Percentiles rank a stretch among this genome's conserved stretches.
Evolutionary conservation across 768 basidiomycete genomes (phyloP).

Genomic region (Podaxis pistillaris): DNA sequence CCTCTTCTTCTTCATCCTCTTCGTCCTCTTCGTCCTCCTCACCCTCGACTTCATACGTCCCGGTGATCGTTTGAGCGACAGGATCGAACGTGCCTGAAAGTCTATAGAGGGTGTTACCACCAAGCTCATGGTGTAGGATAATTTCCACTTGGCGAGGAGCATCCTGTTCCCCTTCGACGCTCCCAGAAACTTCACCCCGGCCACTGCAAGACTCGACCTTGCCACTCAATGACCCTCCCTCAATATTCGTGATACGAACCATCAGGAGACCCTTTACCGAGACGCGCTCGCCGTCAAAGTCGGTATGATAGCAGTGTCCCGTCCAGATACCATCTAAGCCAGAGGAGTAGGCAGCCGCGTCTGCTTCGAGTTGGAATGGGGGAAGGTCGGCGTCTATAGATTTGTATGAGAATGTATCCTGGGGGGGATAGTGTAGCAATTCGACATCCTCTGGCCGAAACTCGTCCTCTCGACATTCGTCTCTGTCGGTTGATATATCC

Average conservation of each 20-base stretch:
- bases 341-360: slow-evolving; percentile 20
- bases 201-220: background rate
- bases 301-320: slow-evolving; percentile 26
- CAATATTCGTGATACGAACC: background rate
- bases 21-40: slow-evolving; percentile 8
- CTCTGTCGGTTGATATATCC: slow-evolving; percentile 19
- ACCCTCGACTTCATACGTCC: slow-evolving; percentile 17
- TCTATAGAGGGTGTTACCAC: background rate
- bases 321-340: slow-evolving; percentile 30
- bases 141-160: background rate
- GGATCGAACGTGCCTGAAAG: slow-evolving; percentile 9
- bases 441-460: slow-evolving; percentile 21
- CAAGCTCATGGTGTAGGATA: background rate
- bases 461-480: slow-evolving; percentile 11
- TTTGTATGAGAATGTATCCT: slow-evolving; percentile 29
- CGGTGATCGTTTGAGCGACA: slow-evolving; percentile 19
- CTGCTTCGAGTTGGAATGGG: slow-evolving; percentile 17
- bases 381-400: slow-evolving; percentile 33
- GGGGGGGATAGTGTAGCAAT: slow-evolving; percentile 31
- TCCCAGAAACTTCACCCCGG: background rate
- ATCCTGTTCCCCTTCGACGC: background rate
- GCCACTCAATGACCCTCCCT: background rate
- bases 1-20: background rate
- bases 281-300: slow-evolving; percentile 22
- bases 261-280: slow-evolving; percentile 13